Conservation (phyloP, 495 filamentous ascomycete genomes). For the Alectoria sarmentosa region DNA sequence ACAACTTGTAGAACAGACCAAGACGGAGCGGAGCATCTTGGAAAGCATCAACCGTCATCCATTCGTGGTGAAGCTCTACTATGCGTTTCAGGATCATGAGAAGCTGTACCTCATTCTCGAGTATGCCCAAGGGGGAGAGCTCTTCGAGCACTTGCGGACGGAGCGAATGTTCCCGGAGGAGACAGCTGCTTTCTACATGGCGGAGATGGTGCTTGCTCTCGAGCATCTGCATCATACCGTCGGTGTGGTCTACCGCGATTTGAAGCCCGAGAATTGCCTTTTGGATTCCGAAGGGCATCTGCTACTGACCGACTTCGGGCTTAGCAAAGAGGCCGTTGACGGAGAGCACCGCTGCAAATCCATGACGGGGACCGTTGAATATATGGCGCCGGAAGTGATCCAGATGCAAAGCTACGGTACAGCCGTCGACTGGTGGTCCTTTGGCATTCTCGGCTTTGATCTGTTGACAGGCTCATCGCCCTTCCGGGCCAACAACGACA, state of each 20-base stretch:
- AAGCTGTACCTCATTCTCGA: slow-evolving; percentile 97
- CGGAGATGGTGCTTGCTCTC: slow-evolving; percentile 89
- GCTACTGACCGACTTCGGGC: slow-evolving; percentile 91
- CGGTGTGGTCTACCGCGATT: slow-evolving; percentile 91
- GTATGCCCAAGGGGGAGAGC: slow-evolving; percentile 94
- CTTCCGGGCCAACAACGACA: slow-evolving; percentile 81
- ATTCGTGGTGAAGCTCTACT: slow-evolving; percentile 95
- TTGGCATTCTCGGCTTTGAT: slow-evolving; percentile 86
- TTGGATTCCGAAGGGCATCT: slow-evolving; percentile 87
- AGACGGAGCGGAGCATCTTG: slow-evolving; percentile 88
- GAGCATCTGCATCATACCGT: slow-evolving; percentile 86
- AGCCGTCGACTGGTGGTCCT: slow-evolving; percentile 97
- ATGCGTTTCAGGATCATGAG: slow-evolving; percentile 96
- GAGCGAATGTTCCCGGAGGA: slow-evolving; percentile 90
- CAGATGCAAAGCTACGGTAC: slow-evolving; percentile 79
- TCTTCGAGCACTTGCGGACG: slow-evolving; percentile 82
- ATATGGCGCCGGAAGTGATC: slow-evolving; percentile 97
- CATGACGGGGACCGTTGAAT: slow-evolving; percentile 87
- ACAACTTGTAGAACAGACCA: slow-evolving; percentile 89
- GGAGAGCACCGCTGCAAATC: slow-evolving; percentile 75
- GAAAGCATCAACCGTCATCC: slow-evolving; percentile 94
- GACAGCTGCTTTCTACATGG: slow-evolving; percentile 93
- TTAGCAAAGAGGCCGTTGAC: slow-evolving; percentile 88
- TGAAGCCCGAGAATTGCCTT: slow-evolving; percentile 97
- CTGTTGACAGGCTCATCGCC: slow-evolving; percentile 85